Evolutionary conservation across 176 grass and related monocot genomes (phyloP).

Genomic region (barley (Hordeum vulgare)): MorexV3_pseudomolecules_assembly NC_058520.1:327522830-327523329

Average conservation of each 20-base stretch:
- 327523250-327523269: conserved; percentile 76
- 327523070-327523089: conserved; percentile 29
- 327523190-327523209: conserved; percentile 89
- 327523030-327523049: not conserved
- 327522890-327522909: not conserved
- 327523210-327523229: conserved; percentile 61
- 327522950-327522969: not conserved
- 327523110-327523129: conserved; percentile 82
- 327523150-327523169: conserved; percentile 66
- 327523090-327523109: conserved; percentile 96
- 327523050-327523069: conserved; percentile 3
- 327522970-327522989: not conserved
- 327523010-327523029: conserved; percentile 5
- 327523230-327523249: conserved; percentile 78
- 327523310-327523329: conserved; percentile 91
- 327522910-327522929: not conserved
- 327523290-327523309: conserved; percentile 42
- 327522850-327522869: not conserved
- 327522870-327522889: not conserved
- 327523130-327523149: conserved; percentile 67
- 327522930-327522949: not conserved
- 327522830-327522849: conserved; percentile 22
- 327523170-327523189: conserved; percentile 75
- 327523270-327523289: conserved; percentile 63
- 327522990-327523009: not conserved